These are phyloP conservation scores for Fusarium coicis DNA, from an alignment of 2,329 filamentous ascomycete species.

Conservation along the genomic window DNA sequence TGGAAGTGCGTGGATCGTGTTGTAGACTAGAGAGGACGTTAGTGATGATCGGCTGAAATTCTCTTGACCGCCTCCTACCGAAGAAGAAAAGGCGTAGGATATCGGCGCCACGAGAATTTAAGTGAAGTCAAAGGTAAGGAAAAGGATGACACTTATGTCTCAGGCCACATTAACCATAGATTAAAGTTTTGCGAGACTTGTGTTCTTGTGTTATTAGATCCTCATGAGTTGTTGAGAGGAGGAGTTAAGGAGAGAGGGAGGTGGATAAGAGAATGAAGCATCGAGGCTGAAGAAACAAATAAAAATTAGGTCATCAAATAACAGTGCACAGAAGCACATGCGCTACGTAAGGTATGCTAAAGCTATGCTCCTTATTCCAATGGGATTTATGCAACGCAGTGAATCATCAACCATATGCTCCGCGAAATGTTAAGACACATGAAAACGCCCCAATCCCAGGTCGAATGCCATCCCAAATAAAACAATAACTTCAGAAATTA, in stretches of 20 bases:
- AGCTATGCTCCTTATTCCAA: background rate
- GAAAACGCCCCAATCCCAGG: background rate
- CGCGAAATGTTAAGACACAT: background rate
- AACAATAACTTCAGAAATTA: background rate
- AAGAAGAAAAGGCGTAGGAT: accelerated
- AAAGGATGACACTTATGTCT: too few species aligned
- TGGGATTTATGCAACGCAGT: background rate
- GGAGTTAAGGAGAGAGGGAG: background rate
- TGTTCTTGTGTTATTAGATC: accelerated
- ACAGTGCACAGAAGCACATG: too few species aligned
- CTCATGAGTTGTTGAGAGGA: background rate
- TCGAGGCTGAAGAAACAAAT: too few species aligned
- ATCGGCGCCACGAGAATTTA: background rate
- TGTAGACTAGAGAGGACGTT: background rate
- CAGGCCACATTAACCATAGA: too few species aligned
- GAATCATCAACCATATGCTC: background rate
- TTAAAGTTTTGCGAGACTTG: accelerated
- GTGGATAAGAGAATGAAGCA: background rate
- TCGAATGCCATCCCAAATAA: background rate
- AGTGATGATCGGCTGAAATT: too few species aligned
- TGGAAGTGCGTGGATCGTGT: too few species aligned
- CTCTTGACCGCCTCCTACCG: background rate
- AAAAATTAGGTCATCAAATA: background rate
- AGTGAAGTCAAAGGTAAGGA: background rate
- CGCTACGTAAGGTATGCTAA: background rate